These are phyloP conservation scores for Metarhizium anisopliae DNA, from an alignment of 2,329 filamentous ascomycete species.

Conservation along the genomic window DNA sequence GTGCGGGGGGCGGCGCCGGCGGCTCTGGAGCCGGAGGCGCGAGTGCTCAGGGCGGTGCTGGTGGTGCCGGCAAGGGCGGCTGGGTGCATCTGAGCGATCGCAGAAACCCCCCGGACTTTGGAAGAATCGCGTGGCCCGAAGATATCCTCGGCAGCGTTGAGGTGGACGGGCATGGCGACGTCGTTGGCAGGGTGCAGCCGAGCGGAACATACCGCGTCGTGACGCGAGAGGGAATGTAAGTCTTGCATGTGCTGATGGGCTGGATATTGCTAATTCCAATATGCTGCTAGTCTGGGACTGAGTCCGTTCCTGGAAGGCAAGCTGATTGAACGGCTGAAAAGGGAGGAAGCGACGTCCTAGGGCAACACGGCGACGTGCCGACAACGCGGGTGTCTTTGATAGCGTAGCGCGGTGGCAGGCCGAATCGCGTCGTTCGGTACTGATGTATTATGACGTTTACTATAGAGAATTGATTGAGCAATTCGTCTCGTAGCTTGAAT, in stretches of 20 bases:
- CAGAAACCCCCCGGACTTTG: constrained; percentile 57
- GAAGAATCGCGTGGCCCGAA: constrained; percentile 59
- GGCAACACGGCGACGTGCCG: too few species aligned
- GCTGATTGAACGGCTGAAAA: not conserved
- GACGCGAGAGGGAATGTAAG: constrained; percentile 60
- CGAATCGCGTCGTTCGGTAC: too few species aligned
- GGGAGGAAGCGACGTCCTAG: too few species aligned
- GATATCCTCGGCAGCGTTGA: constrained; percentile 62
- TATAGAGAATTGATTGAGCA: too few species aligned
- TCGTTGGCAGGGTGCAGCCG: constrained; percentile 48
- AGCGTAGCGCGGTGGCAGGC: too few species aligned
- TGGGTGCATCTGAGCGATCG: constrained; percentile 57
- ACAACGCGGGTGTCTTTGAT: too few species aligned
- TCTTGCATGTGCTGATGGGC: constrained; percentile 11
- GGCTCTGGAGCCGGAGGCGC: constrained; percentile 44
- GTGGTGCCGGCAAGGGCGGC: constrained; percentile 50
- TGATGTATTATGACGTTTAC: not conserved
- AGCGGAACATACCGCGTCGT: constrained; percentile 56
- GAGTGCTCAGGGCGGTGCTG: constrained; percentile 52
- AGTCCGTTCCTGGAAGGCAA: constrained; percentile 41
- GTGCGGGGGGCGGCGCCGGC: constrained; percentile 30
- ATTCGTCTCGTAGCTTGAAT: too few species aligned
- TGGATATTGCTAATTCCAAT: constrained; percentile 12
- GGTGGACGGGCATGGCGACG: constrained; percentile 47
- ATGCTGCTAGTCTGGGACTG: constrained; percentile 18